These are phyloP conservation scores for Endogone sp. DNA, from an alignment of 192 early-diverging fungal genomes.

Conservation along the genomic window DNA sequence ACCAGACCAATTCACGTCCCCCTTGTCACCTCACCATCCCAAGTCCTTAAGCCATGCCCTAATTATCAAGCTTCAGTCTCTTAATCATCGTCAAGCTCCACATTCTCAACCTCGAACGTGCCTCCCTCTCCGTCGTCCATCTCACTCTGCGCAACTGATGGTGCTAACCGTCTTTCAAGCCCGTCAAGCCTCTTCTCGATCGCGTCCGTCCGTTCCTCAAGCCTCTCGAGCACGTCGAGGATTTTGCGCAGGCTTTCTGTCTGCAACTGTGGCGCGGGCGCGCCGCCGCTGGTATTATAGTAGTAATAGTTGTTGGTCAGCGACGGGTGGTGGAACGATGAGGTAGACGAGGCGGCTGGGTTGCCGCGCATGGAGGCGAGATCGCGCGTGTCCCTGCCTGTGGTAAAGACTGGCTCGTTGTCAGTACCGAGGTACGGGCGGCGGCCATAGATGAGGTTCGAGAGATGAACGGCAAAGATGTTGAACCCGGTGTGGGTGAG, in stretches of 20 bases:
- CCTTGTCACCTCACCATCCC: no score
- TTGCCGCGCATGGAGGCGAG: neutral
- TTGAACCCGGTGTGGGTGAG: neutral
- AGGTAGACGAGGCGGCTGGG: neutral
- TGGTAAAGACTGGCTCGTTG: neutral
- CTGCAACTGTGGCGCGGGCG: neutral
- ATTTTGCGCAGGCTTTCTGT: neutral
- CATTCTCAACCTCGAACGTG: neutral
- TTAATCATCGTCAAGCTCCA: neutral
- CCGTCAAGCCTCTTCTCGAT: slow-evolving; percentile 27
- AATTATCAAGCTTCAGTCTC: no score
- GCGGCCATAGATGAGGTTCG: neutral
- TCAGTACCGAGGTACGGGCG: neutral
- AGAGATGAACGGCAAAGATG: neutral
- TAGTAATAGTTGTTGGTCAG: neutral
- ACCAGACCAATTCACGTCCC: no score
- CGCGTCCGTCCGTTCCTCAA: neutral
- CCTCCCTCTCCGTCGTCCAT: slow-evolving; percentile 28
- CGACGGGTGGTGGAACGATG: neutral
- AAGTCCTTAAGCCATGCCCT: no score
- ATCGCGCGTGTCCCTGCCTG: neutral
- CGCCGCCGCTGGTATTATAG: neutral
- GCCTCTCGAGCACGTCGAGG: neutral
- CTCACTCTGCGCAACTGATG: slow-evolving; percentile 19
- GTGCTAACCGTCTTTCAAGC: slow-evolving; percentile 19